A percentile compares a stretch with the other conserved stretches of the same genome.
Conservation (phyloP, 2,329 filamentous ascomycete species). For the Juglanconis juglandina region DNA sequence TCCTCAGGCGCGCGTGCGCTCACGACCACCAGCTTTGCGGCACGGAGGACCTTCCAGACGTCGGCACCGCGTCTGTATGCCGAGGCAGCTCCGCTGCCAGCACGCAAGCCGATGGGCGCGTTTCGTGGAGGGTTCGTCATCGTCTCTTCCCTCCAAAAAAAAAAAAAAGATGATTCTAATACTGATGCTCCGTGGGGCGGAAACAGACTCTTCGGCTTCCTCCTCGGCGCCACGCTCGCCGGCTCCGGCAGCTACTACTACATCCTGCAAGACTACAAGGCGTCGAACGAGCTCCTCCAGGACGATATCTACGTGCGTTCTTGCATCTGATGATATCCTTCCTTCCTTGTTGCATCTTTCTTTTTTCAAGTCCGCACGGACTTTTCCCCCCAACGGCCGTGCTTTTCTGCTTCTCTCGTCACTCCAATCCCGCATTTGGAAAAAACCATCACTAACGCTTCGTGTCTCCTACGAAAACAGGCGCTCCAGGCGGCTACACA, state of each 20-base stretch:
- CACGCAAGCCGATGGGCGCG: constrained; percentile 56
- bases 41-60: constrained; percentile 47
- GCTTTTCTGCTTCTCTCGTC: neutral
- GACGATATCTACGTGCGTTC: constrained; percentile 91
- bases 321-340: constrained; percentile 34
- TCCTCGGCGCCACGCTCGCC: constrained; percentile 76
- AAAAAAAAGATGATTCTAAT: neutral
- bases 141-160: neutral
- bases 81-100: constrained; percentile 45
- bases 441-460: constrained; percentile 3
- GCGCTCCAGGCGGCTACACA: constrained; percentile 84
- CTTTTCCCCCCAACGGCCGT: neutral
- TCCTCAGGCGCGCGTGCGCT: constrained; percentile 35
- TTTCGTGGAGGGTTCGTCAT: constrained; percentile 57
- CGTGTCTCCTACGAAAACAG: constrained; percentile 40
- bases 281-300: constrained; percentile 86
- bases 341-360: constrained; percentile 17
- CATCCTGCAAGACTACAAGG: constrained; percentile 86
- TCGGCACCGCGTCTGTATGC: constrained; percentile 43
- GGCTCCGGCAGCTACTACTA: constrained; percentile 87
- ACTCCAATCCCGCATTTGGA: neutral
- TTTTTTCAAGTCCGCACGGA: neutral
- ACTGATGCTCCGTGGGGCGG: neutral
- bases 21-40: constrained; percentile 27
- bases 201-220: constrained; percentile 81